phyloP scores from a whole-genome alignment of 768 basidiomycete genomes.

The Boletus edulis region DNA sequence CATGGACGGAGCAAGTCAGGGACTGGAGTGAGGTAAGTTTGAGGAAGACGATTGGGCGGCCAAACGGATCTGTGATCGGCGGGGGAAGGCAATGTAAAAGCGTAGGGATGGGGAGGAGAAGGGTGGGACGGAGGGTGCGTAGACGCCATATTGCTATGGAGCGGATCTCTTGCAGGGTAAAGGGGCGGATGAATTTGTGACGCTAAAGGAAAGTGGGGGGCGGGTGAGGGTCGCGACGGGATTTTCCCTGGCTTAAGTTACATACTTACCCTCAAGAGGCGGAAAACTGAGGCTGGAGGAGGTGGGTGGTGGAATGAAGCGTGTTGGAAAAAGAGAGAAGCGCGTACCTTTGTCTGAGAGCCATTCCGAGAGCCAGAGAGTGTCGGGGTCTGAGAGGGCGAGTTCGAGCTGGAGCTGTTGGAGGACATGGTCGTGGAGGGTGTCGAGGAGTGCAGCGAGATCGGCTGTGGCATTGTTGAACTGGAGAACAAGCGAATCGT shows the following conservation, averaged over 20 bases:
- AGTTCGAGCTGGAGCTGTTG: constrained; percentile 61
- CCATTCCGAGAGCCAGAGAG: constrained; percentile 59
- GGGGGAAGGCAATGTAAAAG: constrained; percentile 55
- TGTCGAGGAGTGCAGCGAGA: constrained; percentile 47
- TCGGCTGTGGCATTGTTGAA: constrained; percentile 50
- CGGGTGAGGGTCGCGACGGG: neutral
- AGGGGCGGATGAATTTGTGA: constrained; percentile 62
- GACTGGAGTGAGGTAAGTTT: constrained; percentile 43
- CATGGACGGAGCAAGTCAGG: constrained; percentile 37
- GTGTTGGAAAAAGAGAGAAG: neutral
- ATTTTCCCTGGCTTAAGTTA: neutral
- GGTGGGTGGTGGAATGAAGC: neutral
- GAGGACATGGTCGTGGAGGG: constrained; percentile 54
- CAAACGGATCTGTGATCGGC: constrained; percentile 54
- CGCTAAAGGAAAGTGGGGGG: constrained; percentile 39
- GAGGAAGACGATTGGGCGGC: constrained; percentile 63
- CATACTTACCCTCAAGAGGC: constrained; percentile 62
- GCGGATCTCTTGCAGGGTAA: constrained; percentile 57
- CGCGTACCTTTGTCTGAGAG: constrained; percentile 62
- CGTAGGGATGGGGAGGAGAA: constrained; percentile 26
- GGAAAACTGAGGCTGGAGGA: constrained; percentile 50
- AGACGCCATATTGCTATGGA: constrained; percentile 57
- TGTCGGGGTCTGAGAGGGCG: constrained; percentile 43
- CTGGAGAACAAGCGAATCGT: constrained; percentile 45
- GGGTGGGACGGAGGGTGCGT: constrained; percentile 38